Percentiles rank a stretch among this genome's conserved stretches.
These are phyloP conservation scores for Fagopyrum homotropicum DNA, from an alignment of 148 eudicot species.

Conservation along the genomic window DNA sequence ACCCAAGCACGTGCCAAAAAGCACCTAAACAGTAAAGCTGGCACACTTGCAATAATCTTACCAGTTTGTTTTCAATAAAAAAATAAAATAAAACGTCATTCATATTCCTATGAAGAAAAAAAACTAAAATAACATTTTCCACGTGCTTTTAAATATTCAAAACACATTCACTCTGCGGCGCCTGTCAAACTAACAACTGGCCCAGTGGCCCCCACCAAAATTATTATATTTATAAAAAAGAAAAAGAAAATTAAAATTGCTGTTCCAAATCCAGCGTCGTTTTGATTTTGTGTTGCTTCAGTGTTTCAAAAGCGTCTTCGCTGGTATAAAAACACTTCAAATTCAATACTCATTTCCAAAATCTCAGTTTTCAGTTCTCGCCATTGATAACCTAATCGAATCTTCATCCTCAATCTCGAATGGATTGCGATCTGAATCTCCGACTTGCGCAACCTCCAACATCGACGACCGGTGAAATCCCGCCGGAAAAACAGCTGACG, in stretches of 20 bases:
- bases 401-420: background rate
- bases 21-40: background rate
- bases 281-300: background rate
- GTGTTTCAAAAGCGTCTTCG: background rate
- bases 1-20: background rate
- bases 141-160: conserved; percentile 3
- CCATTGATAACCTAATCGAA: background rate
- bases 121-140: background rate
- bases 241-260: background rate
- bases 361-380: background rate
- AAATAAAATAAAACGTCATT: background rate
- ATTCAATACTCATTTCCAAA: background rate
- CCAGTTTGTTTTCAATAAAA: background rate
- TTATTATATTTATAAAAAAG: too few relatives aligned
- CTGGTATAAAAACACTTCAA: background rate
- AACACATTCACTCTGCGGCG: background rate
- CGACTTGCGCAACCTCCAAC: background rate
- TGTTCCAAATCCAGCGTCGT: background rate
- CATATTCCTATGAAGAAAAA: background rate
- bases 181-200: background rate
- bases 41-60: too few relatives aligned
- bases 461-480: background rate
- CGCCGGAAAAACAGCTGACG: background rate
- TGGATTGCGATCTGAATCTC: background rate
- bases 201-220: background rate